phyloP scores from a whole-genome alignment of 441 rosid genomes.

The Erysimum cheiri region DNA sequence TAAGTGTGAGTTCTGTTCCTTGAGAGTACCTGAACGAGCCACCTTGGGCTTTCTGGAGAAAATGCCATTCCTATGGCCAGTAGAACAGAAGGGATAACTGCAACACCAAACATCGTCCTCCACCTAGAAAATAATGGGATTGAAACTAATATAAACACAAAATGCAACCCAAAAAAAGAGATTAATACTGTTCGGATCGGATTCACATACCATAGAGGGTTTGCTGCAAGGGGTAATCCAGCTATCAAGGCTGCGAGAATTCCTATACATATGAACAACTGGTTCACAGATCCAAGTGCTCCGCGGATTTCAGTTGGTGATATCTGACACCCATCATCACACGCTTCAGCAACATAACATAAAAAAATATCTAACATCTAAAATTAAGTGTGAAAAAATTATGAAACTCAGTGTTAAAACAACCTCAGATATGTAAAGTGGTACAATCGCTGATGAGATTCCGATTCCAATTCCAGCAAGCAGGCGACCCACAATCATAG shows the following conservation, averaged over 20 bases:
- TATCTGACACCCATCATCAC: slow-evolving; percentile 57
- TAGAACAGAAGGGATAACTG: slow-evolving; percentile 83
- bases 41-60: slow-evolving; percentile 99
- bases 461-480: slow-evolving; percentile 99
- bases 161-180: not conserved
- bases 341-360: slow-evolving; percentile 27
- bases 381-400: not conserved
- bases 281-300: slow-evolving; percentile 95
- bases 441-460: slow-evolving; percentile 94
- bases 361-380: not conserved
- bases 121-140: slow-evolving; percentile 64
- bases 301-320: slow-evolving; percentile 99
- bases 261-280: slow-evolving; percentile 94
- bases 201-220: slow-evolving; percentile 75
- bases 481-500: slow-evolving; percentile 94
- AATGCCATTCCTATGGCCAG: slow-evolving; percentile 87
- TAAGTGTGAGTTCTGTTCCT: slow-evolving; percentile 15
- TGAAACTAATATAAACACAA: slow-evolving; percentile 1
- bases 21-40: slow-evolving; percentile 89
- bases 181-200: not conserved
- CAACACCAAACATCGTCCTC: slow-evolving; percentile 95
- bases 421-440: slow-evolving; percentile 99
- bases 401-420: slow-evolving; percentile 12
- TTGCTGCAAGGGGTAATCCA: slow-evolving; percentile 93
- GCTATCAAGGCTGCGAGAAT: slow-evolving; percentile 95